A percentile compares a stretch with the other conserved stretches of the same genome.
These are phyloP conservation scores for Talaromyces adpressus DNA, from an alignment of 495 filamentous ascomycete genomes.

Conservation along the genomic window DNA sequence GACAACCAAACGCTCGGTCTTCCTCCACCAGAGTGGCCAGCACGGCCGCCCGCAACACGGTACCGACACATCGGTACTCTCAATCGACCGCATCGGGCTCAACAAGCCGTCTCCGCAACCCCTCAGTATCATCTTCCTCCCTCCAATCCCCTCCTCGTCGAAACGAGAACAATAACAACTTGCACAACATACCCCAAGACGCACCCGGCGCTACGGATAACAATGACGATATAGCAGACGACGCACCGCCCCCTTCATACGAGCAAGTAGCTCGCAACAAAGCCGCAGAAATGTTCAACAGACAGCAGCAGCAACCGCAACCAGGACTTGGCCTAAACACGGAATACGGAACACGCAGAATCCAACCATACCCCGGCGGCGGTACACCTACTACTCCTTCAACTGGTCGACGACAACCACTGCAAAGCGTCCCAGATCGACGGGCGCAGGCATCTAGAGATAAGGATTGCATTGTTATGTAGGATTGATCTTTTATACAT, in stretches of 20 bases:
- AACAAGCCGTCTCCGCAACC: conserved; percentile 9
- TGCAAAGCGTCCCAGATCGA: not conserved
- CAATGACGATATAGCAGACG: conserved; percentile 31
- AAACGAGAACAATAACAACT: conserved; percentile 18
- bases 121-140: conserved; percentile 8
- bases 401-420: conserved; percentile 6
- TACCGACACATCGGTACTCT: not conserved
- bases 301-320: conserved; percentile 1
- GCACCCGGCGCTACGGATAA: conserved; percentile 25
- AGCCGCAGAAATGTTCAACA: conserved; percentile 17
- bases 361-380: not conserved
- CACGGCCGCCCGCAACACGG: not conserved
- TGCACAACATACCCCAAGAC: conserved; percentile 19
- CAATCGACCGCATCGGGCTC: conserved; percentile 13
- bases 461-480: conserved; percentile 43
- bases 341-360: not conserved
- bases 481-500: not conserved
- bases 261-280: conserved; percentile 66
- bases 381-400: not conserved
- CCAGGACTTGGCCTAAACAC: not conserved
- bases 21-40: not conserved
- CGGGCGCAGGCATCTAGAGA: conserved; percentile 11
- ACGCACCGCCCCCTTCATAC: conserved; percentile 70
- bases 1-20: conserved; percentile 4
- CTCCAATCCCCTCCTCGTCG: conserved; percentile 7